These are phyloP conservation scores for Cerioporus squamosus DNA, from an alignment of 1,284 basidiomycete genomes.

Conservation along the genomic window DNA sequence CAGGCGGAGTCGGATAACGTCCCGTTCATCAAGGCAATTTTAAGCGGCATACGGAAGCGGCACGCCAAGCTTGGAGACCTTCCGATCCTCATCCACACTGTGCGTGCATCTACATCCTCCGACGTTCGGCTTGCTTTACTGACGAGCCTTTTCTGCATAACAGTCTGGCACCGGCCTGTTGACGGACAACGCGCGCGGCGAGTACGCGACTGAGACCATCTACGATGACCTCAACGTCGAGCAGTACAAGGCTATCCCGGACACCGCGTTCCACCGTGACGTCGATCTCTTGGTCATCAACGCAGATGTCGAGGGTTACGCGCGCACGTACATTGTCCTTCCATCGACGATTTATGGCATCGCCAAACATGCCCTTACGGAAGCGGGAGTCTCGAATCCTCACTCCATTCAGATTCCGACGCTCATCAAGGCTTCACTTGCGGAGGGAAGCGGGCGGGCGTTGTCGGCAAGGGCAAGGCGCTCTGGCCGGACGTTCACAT, in stretches of 20 bases:
- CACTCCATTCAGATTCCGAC: slow-evolving; percentile 44
- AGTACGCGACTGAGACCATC: slow-evolving; percentile 32
- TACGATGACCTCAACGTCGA: slow-evolving; percentile 42
- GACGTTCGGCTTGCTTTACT: neutral
- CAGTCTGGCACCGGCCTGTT: slow-evolving; percentile 50
- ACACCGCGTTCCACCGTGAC: slow-evolving; percentile 38
- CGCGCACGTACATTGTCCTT: slow-evolving; percentile 41
- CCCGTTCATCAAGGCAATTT: slow-evolving; percentile 43
- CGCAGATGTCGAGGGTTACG: slow-evolving; percentile 43
- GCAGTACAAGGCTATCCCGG: slow-evolving; percentile 38
- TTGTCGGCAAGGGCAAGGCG: slow-evolving; percentile 36
- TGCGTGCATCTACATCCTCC: slow-evolving; percentile 30
- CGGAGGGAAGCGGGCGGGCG: slow-evolving; percentile 38
- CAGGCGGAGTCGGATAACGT: slow-evolving; percentile 49
- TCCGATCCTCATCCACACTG: slow-evolving; percentile 56
- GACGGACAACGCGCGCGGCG: slow-evolving; percentile 37
- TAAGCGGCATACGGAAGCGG: slow-evolving; percentile 48
- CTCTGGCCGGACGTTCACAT: slow-evolving; percentile 37
- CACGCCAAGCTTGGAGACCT: slow-evolving; percentile 44
- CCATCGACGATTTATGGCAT: slow-evolving; percentile 47
- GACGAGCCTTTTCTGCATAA: neutral
- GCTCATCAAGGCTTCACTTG: slow-evolving; percentile 34
- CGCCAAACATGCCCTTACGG: slow-evolving; percentile 38
- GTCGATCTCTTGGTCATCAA: slow-evolving; percentile 37
- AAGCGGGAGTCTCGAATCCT: slow-evolving; percentile 41